A percentile compares a stretch with the other conserved stretches of the same genome.
Conservation (phyloP, 768 basidiomycete species). For the Wakefieldia striispora region DNA sequence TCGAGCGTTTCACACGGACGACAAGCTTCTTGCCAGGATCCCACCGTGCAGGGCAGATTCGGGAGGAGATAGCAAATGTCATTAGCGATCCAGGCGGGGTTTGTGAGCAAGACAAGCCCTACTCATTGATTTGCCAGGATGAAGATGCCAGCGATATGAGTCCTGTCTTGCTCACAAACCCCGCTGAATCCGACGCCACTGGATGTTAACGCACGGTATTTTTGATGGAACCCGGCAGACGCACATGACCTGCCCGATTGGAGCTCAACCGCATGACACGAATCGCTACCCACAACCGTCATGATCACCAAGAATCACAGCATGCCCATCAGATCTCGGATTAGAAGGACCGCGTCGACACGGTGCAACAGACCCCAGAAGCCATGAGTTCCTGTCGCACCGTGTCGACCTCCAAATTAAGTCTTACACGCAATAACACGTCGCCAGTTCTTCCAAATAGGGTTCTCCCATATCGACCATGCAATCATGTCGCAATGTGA, state of each 20-base stretch:
- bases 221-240: neutral
- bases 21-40: conserved; percentile 1
- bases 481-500: conserved; percentile 14
- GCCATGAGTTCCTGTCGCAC: neutral
- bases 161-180: conserved; percentile 5
- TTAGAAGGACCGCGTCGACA: neutral
- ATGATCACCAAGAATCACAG: conserved; percentile 13
- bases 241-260: conserved; percentile 4
- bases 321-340: conserved; percentile 18
- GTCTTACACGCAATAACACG: conserved; percentile 12
- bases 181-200: conserved; percentile 15
- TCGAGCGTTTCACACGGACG: conserved; percentile 14
- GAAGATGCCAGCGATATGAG: no score
- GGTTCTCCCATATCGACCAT: conserved; percentile 10
- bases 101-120: conserved; percentile 8
- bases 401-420: conserved; percentile 7
- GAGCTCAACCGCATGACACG: conserved; percentile 10
- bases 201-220: conserved; percentile 8
- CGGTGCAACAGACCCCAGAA: no score
- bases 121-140: conserved; percentile 7
- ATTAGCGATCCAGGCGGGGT: conserved; percentile 10
- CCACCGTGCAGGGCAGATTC: conserved; percentile 9
- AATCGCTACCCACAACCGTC: conserved; percentile 6
- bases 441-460: conserved; percentile 15
- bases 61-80: conserved; percentile 6